phyloP scores from a whole-genome alignment of 352 stramenopile genomes.

The Pythium pyrilobum region DNA sequence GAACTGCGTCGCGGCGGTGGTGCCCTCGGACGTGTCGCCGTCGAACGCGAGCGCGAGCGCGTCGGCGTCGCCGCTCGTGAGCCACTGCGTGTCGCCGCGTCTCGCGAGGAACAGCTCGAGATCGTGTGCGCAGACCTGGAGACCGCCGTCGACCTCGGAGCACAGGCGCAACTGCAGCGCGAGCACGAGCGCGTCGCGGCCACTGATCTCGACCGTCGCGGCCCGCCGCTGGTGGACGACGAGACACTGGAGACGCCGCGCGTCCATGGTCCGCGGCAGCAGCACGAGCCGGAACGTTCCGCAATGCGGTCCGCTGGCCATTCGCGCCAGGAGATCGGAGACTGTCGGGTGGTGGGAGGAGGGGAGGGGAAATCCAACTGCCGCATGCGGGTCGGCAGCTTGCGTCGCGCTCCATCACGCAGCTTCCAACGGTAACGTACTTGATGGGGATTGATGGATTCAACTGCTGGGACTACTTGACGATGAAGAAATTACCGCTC shows the following conservation, averaged over 20 bases:
- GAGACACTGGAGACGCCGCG: neutral
- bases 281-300: neutral
- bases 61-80: neutral
- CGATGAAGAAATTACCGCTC: too few relatives aligned
- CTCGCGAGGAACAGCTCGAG: neutral
- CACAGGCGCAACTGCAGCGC: neutral
- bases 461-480: too few relatives aligned
- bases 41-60: neutral
- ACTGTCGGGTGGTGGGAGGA: neutral
- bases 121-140: neutral
- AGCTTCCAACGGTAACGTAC: too few relatives aligned
- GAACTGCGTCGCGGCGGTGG: neutral
- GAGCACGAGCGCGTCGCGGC: neutral
- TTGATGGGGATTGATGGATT: too few relatives aligned
- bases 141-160: neutral
- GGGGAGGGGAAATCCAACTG: neutral
- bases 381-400: too few relatives aligned
- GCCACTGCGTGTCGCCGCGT: neutral
- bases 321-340: neutral
- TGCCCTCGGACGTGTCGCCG: neutral
- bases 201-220: neutral
- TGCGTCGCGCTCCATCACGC: too few relatives aligned
- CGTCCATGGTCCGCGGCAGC: neutral
- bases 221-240: neutral
- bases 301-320: neutral